Conservation (phyloP, 2,329 filamentous ascomycete genomes). For the Aspergillus piperis region DNA sequence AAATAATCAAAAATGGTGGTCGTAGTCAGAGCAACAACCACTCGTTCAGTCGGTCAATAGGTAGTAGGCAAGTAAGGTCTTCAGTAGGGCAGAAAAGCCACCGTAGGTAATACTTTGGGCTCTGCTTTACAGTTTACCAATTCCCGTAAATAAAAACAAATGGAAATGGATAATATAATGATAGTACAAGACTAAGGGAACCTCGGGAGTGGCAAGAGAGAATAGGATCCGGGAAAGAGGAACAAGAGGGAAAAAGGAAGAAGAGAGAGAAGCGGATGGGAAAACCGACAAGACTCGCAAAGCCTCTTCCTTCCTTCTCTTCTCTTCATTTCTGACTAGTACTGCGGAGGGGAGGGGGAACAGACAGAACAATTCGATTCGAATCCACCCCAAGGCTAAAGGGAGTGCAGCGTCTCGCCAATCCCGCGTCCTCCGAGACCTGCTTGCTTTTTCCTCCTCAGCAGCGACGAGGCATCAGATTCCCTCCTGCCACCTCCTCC, state of each 20-base stretch:
- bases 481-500: background rate
- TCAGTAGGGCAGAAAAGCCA: no score
- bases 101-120: no score
- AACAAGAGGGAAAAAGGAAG: slow-evolving; percentile 14
- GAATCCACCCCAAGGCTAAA: slow-evolving; percentile 7
- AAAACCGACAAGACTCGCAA: background rate
- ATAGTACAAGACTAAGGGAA: slow-evolving; percentile 1
- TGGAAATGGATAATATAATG: slow-evolving; percentile 4
- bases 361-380: background rate
- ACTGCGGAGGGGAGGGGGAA: slow-evolving; percentile 9
- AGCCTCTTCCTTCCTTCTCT: background rate
- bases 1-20: background rate
- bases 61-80: background rate
- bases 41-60: slow-evolving; percentile 4
- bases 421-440: slow-evolving; percentile 12
- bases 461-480: background rate
- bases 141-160: slow-evolving; percentile 16
- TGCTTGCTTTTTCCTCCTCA: slow-evolving; percentile 8
- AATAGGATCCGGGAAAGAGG: slow-evolving; percentile 9
- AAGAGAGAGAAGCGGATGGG: slow-evolving; percentile 12
- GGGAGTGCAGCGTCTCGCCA: slow-evolving; percentile 5
- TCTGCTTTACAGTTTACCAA: slow-evolving; percentile 22
- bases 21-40: background rate
- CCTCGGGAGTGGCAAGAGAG: slow-evolving; percentile 3
- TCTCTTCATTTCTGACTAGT: background rate